Base-by-base conservation (phyloP, 768 basidiomycete species). In the Pisolithus sp. region DNA sequence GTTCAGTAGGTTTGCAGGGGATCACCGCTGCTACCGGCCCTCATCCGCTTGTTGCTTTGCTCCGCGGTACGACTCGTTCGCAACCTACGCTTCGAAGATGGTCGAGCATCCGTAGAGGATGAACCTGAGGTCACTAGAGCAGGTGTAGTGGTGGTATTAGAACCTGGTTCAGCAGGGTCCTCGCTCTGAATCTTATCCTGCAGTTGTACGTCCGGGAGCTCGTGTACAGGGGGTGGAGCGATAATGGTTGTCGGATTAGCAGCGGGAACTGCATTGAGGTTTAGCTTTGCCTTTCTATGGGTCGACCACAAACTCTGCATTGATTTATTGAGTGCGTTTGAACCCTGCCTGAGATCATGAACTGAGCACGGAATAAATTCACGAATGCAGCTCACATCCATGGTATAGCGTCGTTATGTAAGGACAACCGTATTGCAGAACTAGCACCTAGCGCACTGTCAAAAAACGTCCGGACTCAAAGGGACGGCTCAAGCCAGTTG, bases 251-350 rank as follows among this genome's bases (percentile, higher is more conserved):
- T 50, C 13, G 66, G 48, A 1, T 60, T 41, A 7, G 62, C 39
- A 2, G 53, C 21, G 4, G 62, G 48, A 1, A 53, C 10, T 2
- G 72, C 54, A 54, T 90, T 90, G 50, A 89, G 69, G 58, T 91
- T 90, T 12, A 91, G 47, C 63, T 77, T 83, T n/a, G 72, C 74
- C 24, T 77, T 76, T 38, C 83, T 72, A 50, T 89, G 86, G 10
- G 69, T 74, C 0, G 83, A 79, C 89, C 89, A 91, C 18, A 88
- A 74, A 21, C 80, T 82, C 66, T 88, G 87, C 82, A 89, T 86
- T 21, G 86, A 86, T 51, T 76, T 74, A 68, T 91, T 91, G 59
- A 91, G 73, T 17, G 78, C 67, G 71, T 90, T 90, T 52, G 85
- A 76, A 49, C 79, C 82, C 86, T 89, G 66, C 54, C 68, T 58